Conservation (phyloP, 129 eudicot genomes). For the Mikania micrantha region DNA sequence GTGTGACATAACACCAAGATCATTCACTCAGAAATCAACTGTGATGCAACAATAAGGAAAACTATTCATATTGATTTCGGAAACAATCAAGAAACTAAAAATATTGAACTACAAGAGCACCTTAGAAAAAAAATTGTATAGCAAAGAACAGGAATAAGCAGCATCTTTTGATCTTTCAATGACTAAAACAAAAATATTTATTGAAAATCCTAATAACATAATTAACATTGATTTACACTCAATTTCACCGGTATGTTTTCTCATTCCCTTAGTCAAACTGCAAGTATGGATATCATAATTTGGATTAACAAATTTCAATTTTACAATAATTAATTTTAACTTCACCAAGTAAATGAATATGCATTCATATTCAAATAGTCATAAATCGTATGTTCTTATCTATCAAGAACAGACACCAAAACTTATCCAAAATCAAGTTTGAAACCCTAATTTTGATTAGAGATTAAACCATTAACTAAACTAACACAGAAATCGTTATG, state of each 20-base stretch:
- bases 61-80: neutral
- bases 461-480: neutral
- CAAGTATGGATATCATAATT: no score
- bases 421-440: neutral
- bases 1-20: conserved; percentile 1
- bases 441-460: conserved; percentile 5
- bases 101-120: neutral
- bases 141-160: neutral
- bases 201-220: neutral
- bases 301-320: no score
- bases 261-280: no score
- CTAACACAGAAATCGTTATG: neutral
- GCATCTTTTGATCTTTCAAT: neutral
- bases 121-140: neutral
- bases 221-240: no score
- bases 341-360: neutral
- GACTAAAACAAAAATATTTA: neutral
- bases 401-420: neutral
- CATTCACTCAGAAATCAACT: conserved; percentile 2
- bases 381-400: neutral
- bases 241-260: no score
- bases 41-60: neutral
- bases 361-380: neutral
- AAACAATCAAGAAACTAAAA: neutral
- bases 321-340: neutral